Evolutionary conservation across 257 asterid species (phyloP).

Genomic region (Ballota nigra): DNA sequence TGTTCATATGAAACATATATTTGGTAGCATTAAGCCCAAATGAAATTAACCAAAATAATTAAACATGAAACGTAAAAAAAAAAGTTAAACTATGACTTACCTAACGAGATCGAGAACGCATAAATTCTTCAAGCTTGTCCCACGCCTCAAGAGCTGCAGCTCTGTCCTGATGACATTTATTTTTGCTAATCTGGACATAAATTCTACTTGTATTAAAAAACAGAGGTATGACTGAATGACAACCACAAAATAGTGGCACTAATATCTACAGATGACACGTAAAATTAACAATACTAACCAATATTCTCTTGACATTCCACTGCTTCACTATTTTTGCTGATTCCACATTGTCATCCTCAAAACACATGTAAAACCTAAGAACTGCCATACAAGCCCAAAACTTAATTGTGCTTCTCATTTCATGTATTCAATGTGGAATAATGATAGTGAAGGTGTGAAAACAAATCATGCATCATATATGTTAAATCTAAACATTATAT

Average conservation of each 20-base stretch:
- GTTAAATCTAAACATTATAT: not conserved
- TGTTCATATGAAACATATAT: too few relatives aligned
- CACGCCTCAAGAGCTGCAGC: too few relatives aligned
- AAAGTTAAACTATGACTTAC: slow-evolving; percentile 28
- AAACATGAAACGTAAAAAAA: not conserved
- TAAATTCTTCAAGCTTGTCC: too few relatives aligned
- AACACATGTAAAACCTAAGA: slow-evolving; percentile 91
- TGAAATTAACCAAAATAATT: slow-evolving; percentile 1
- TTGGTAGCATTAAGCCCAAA: too few relatives aligned
- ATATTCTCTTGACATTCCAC: slow-evolving; percentile 98
- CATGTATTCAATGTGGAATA: too few relatives aligned
- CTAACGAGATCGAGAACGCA: too few relatives aligned
- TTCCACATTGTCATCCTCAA: slow-evolving; percentile 98
- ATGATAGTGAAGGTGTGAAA: not conserved
- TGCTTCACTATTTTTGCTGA: slow-evolving; percentile 88
- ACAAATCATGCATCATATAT: not conserved
- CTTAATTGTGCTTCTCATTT: too few relatives aligned
- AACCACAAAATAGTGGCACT: slow-evolving; percentile 14
- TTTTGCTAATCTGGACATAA: too few relatives aligned
- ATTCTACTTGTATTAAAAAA: too few relatives aligned
- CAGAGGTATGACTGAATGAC: too few relatives aligned
- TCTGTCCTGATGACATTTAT: too few relatives aligned
- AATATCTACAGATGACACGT: slow-evolving; percentile 13
- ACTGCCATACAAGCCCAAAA: slow-evolving; percentile 69
- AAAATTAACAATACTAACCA: slow-evolving; percentile 48